Conservation (phyloP, 768 basidiomycete genomes). For the Lactifluus rugatus region DNA sequence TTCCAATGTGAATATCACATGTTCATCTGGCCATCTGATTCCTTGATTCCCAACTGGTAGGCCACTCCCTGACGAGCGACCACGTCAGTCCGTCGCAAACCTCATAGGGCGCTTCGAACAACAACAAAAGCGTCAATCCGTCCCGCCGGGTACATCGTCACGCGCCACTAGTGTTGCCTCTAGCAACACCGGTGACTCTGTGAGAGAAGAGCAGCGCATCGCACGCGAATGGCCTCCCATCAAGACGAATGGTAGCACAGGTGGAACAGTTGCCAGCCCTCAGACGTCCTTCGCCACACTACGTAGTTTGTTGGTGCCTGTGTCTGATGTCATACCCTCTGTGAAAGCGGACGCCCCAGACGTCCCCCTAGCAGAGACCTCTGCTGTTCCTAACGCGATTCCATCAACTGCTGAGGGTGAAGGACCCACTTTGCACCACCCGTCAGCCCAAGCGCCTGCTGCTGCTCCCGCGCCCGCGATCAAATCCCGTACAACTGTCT, state of each 20-base stretch:
- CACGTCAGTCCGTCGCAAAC: constrained; percentile 79
- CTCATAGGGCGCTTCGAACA: constrained; percentile 85
- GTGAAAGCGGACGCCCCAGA: not conserved
- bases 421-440: not conserved
- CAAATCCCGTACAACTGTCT: constrained; percentile 13
- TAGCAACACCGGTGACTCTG: constrained; percentile 52
- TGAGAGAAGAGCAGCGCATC: constrained; percentile 58
- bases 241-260: constrained; percentile 8
- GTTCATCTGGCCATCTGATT: not conserved
- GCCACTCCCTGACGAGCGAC: constrained; percentile 83
- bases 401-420: not conserved
- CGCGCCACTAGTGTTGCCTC: constrained; percentile 62
- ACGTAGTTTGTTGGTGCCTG: not conserved
- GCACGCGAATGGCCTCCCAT: constrained; percentile 67
- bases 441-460: constrained; percentile 15
- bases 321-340: not conserved
- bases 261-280: not conserved
- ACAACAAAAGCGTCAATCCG: constrained; percentile 52
- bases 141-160: constrained; percentile 24
- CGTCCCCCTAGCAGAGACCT: not conserved
- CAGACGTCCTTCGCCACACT: not conserved
- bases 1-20: not conserved
- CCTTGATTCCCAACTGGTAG: constrained; percentile 29
- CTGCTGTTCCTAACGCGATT: not conserved
- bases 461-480: not conserved